These are phyloP conservation scores for Penicillium pancosmium DNA, from an alignment of 495 filamentous ascomycete genomes.

Conservation along the genomic window DNA sequence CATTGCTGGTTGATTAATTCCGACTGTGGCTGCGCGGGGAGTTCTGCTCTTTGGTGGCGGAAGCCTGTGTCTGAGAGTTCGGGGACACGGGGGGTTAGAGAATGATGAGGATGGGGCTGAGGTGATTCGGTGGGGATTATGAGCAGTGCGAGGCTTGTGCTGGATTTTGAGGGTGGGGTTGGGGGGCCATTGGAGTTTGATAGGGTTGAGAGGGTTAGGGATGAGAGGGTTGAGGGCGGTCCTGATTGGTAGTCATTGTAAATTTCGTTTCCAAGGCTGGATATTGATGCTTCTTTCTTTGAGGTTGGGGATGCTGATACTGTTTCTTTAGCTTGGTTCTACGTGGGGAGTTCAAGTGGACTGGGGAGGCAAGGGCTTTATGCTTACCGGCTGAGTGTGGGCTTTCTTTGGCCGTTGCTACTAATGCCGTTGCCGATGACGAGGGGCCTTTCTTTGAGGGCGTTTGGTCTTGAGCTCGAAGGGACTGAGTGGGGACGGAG, in stretches of 20 bases:
- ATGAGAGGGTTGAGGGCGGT: neutral
- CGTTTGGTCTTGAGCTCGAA: constrained; percentile 5
- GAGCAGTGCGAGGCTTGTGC: neutral
- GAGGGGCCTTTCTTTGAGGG: constrained; percentile 6
- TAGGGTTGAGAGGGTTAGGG: neutral
- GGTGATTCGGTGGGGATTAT: constrained; percentile 1
- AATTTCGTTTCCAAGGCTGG: neutral
- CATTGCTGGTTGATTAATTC: constrained; percentile 40
- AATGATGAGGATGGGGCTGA: constrained; percentile 6
- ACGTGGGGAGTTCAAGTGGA: neutral
- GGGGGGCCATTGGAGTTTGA: neutral
- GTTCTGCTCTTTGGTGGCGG: constrained; percentile 33
- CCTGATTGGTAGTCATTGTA: neutral
- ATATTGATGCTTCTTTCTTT: neutral
- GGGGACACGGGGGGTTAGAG: constrained; percentile 17
- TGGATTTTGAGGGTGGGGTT: neutral
- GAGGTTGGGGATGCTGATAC: neutral
- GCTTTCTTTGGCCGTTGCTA: neutral
- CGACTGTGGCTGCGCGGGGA: constrained; percentile 26
- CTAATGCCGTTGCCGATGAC: neutral
- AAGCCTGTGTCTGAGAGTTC: constrained; percentile 41
- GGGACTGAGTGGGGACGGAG: neutral
- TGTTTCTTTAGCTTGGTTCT: neutral
- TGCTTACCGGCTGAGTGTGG: neutral
- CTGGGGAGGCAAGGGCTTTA: neutral